Base-by-base conservation (phyloP, 352 stramenopile genomes). In the Globisporangium emineosum region DNA sequence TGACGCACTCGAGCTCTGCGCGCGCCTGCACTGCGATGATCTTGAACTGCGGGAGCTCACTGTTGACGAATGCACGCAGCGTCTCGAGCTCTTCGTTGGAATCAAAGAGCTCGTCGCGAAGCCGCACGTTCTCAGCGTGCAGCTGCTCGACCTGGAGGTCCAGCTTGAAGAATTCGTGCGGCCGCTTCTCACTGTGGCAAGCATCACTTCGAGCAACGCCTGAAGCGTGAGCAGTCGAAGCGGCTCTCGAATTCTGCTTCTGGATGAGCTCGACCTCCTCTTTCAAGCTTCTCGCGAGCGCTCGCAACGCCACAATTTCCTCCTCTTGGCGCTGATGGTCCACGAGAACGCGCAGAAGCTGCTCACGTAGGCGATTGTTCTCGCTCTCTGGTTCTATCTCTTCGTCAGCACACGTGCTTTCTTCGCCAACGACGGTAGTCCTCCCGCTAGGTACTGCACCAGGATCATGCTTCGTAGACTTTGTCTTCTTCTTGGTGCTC, bases 241-340 rank as follows among this genome's bases (percentile, higher is more conserved):
- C 9, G 5, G 15, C 37, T 45, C 37, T 45, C 5, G 37, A 15
- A 45, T 21, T 45, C 23, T 67, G 53, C 25, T 29, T 54, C 9
- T 67, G 52, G 42, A 67, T 83, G 7, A 40, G 30, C 57, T 88
- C 73, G 7, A 88, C 81, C 47, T 90, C 77, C 40, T 77, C 69
- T 62, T 83, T 86, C 4, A 90, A 59, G 1, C 78, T 82, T 43
- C 68, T 76, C 13, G 79, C 81, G 7, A 90, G 60, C 15, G 78
- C 77, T 57, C 79, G 74, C 12, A 90, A 45, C 10, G 76, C 81
- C 6, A 86, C 73, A 42, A 90, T 81, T 62, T 88, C 81, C 27
- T 90, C 79, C 50, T 78, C 69, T 65, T 88, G 79, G 25, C 73
- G 71, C 43, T 81, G 64, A n/a, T 83, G 74, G 43, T 86, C 70